phyloP scores from a whole-genome alignment of 139 green algal genomes.

The Parachlorella kessleri region DNA sequence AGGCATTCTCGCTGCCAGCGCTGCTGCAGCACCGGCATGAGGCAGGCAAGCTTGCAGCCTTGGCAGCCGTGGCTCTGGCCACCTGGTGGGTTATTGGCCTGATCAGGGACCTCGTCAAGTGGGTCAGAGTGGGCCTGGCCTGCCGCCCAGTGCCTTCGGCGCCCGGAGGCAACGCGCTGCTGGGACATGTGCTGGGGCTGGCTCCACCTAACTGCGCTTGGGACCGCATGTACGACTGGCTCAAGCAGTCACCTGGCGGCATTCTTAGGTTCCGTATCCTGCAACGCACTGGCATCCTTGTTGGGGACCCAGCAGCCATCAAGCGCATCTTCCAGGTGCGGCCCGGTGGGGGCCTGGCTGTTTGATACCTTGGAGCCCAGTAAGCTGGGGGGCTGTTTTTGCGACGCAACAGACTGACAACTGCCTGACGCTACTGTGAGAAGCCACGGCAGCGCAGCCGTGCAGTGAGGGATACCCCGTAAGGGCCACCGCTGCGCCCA shows the following conservation, averaged over 20 bases:
- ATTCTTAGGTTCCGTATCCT: conserved; percentile 66
- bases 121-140: conserved; percentile 10
- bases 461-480: too few relatives aligned
- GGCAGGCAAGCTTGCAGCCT: neutral
- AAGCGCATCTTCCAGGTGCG: conserved; percentile 83
- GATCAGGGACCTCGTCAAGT: neutral
- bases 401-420: too few relatives aligned
- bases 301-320: conserved; percentile 66
- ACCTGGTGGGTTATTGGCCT: neutral
- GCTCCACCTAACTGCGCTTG: conserved; percentile 52
- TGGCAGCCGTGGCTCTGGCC: neutral
- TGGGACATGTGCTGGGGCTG: conserved; percentile 40
- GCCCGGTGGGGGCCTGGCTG: neutral
- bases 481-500: too few relatives aligned
- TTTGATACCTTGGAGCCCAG: too few relatives aligned
- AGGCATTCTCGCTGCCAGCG: too few relatives aligned
- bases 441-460: too few relatives aligned
- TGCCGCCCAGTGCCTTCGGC: conserved; percentile 17
- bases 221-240: conserved; percentile 80
- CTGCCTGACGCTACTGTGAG: too few relatives aligned
- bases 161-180: conserved; percentile 29
- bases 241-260: neutral
- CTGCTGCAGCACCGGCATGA: too few relatives aligned
- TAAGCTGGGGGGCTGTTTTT: too few relatives aligned
- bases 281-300: conserved; percentile 63